Conservation (phyloP, 805 yeast genomes). For the Danielia reshetovae region DNA sequence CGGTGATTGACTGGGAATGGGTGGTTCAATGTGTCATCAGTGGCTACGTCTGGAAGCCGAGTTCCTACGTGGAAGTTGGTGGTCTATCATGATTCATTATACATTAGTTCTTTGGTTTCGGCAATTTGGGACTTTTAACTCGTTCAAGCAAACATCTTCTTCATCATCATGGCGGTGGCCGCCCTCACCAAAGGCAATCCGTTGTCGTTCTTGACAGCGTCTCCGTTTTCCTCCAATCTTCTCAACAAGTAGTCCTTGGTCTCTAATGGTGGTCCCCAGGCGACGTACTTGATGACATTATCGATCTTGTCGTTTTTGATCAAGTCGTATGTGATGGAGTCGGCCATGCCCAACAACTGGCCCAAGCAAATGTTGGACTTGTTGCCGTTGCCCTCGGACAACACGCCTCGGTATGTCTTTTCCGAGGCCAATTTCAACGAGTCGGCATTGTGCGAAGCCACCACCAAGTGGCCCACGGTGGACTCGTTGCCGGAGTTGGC, state of each 20-base stretch:
- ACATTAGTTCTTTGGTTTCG: neutral
- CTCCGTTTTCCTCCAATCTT: constrained; percentile 94
- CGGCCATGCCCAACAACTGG: constrained; percentile 95
- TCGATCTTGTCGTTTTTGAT: constrained; percentile 59
- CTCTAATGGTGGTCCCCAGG: constrained; percentile 96
- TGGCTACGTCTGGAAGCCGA: constrained; percentile 28
- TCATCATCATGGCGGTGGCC: constrained; percentile 29
- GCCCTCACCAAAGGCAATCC: constrained; percentile 71
- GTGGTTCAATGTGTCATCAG: constrained; percentile 57
- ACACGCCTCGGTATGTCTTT: constrained; percentile 32
- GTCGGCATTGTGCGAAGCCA: constrained; percentile 83
- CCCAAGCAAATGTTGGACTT: constrained; percentile 74
- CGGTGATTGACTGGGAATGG: constrained; percentile 60
- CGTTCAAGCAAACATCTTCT: constrained; percentile 19
- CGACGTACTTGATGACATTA: constrained; percentile 88
- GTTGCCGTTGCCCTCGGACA: constrained; percentile 14
- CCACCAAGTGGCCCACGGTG: constrained; percentile 72
- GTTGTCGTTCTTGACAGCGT: constrained; percentile 81
- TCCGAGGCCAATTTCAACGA: constrained; percentile 74
- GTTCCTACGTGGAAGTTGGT: constrained; percentile 4
- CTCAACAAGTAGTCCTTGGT: constrained; percentile 86
- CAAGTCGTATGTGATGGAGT: constrained; percentile 74
- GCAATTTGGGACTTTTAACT: neutral
- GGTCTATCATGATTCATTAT: neutral
- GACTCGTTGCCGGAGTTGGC: constrained; percentile 40